Evolutionary conservation across 2,329 filamentous ascomycete genomes (phyloP).

Genomic region (Neospermospora avenae): DNA sequence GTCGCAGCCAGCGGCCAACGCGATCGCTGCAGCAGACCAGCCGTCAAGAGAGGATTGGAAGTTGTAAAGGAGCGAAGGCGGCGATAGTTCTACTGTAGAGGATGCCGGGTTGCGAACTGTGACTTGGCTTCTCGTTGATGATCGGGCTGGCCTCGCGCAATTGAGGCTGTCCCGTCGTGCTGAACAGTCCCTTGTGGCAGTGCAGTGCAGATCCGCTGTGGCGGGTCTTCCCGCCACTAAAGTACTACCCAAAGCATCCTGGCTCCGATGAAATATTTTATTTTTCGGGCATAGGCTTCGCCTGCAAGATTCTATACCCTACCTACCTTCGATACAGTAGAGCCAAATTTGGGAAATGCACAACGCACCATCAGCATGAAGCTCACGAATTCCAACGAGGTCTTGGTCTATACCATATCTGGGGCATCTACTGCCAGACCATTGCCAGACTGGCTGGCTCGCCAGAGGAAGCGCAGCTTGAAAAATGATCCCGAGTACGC

Average conservation of each 20-base stretch:
- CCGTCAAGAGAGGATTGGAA: neutral
- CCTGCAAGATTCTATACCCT: conserved; percentile 3
- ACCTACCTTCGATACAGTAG: neutral
- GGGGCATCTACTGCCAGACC: conserved; percentile 84
- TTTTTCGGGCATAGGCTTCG: neutral
- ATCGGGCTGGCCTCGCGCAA: neutral
- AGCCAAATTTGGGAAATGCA: neutral
- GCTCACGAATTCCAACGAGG: conserved; percentile 74
- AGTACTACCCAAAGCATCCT: no score
- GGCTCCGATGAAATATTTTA: neutral
- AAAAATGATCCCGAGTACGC: conserved; percentile 93
- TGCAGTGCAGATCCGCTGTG: conserved; percentile 1
- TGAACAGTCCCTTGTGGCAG: neutral
- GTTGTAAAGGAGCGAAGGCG: neutral
- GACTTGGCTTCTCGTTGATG: neutral
- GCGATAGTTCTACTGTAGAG: neutral
- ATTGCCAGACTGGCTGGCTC: conserved; percentile 91
- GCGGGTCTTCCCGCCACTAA: conserved; percentile 16
- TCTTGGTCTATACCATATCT: conserved; percentile 92
- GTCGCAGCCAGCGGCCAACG: conserved; percentile 27
- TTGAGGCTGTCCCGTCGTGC: neutral
- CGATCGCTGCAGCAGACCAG: neutral
- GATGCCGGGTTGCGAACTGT: neutral
- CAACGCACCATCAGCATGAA: conserved; percentile 55
- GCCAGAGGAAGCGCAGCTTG: conserved; percentile 82